Percentiles rank a stretch among this genome's conserved stretches.
These are phyloP conservation scores for Vitis rotundifolia DNA, from an alignment of 164 flowering plant species.

Conservation along the genomic window DNA sequence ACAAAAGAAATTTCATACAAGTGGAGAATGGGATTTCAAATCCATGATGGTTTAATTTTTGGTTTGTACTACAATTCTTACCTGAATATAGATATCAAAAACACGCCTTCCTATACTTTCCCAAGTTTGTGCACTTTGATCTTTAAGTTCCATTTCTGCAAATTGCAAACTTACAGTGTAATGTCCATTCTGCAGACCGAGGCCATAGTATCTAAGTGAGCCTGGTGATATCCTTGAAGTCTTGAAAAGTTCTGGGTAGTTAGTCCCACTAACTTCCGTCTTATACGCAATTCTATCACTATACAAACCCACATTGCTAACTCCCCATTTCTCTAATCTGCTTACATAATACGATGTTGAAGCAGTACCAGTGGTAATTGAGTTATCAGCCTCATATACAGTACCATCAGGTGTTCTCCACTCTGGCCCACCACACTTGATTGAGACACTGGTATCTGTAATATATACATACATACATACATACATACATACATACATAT, in stretches of 20 bases:
- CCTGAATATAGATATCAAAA: slow-evolving; percentile 33
- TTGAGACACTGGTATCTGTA: slow-evolving; percentile 13
- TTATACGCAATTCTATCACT: neutral
- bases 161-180: slow-evolving; percentile 27
- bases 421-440: slow-evolving; percentile 23
- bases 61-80: neutral
- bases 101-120: slow-evolving; percentile 31
- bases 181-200: slow-evolving; percentile 30
- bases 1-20: neutral
- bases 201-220: slow-evolving; percentile 37
- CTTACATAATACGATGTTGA: slow-evolving; percentile 14
- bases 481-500: too few species aligned
- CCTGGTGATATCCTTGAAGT: slow-evolving; percentile 27
- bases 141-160: slow-evolving; percentile 22
- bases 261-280: slow-evolving; percentile 4
- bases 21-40: too few species aligned
- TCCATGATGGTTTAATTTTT: too few species aligned
- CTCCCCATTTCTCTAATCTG: slow-evolving; percentile 15
- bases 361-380: slow-evolving; percentile 1
- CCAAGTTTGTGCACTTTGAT: slow-evolving; percentile 20
- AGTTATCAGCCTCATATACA: slow-evolving; percentile 15
- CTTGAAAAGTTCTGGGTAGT: slow-evolving; percentile 19
- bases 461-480: too few species aligned
- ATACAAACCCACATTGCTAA: slow-evolving; percentile 20
- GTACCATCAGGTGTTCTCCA: slow-evolving; percentile 5